Evolutionary conservation across 2,329 filamentous ascomycete species (phyloP).

Genomic region (Teratosphaeria gauchensis): DNA sequence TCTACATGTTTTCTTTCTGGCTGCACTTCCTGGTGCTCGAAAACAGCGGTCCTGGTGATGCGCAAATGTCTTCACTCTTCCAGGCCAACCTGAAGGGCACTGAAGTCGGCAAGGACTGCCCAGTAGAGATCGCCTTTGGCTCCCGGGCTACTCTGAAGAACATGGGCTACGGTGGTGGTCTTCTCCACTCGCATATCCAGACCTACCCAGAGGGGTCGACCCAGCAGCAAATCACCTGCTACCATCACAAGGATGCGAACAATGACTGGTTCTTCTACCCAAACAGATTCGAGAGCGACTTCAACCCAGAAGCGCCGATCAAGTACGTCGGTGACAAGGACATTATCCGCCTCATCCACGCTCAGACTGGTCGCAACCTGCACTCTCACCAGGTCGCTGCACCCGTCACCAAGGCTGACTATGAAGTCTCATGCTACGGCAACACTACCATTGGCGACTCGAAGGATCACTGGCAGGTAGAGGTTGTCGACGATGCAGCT

Average conservation of each 20-base stretch:
- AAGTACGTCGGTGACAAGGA: slow-evolving; percentile 68
- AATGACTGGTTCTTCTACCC: slow-evolving; percentile 99
- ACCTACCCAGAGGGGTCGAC: slow-evolving; percentile 87
- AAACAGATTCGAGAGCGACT: slow-evolving; percentile 68
- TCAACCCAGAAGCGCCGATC: slow-evolving; percentile 58
- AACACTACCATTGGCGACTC: slow-evolving; percentile 92
- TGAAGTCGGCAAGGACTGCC: slow-evolving; percentile 87
- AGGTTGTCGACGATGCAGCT: slow-evolving; percentile 82
- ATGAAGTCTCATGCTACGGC: slow-evolving; percentile 91
- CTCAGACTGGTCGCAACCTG: slow-evolving; percentile 91
- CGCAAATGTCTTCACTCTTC: slow-evolving; percentile 99
- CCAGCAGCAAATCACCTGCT: slow-evolving; percentile 97
- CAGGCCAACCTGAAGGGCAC: slow-evolving; percentile 93
- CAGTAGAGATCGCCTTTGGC: slow-evolving; percentile 80
- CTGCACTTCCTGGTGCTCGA: slow-evolving; percentile 90
- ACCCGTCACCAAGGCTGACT: slow-evolving; percentile 78
- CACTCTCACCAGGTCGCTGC: slow-evolving; percentile 89
- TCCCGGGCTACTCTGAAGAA: slow-evolving; percentile 93
- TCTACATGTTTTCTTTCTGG: slow-evolving; percentile 94
- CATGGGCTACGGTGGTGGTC: slow-evolving; percentile 96
- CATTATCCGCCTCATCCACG: slow-evolving; percentile 78
- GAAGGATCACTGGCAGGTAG: slow-evolving; percentile 94
- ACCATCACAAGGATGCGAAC: slow-evolving; percentile 98
- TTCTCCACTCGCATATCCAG: slow-evolving; percentile 92
- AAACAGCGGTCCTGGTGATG: slow-evolving; percentile 89